A percentile compares a stretch with the other conserved stretches of the same genome.
phyloP scores from a whole-genome alignment of 306 rosid species.

The Cicer chorassanicum region DNA sequence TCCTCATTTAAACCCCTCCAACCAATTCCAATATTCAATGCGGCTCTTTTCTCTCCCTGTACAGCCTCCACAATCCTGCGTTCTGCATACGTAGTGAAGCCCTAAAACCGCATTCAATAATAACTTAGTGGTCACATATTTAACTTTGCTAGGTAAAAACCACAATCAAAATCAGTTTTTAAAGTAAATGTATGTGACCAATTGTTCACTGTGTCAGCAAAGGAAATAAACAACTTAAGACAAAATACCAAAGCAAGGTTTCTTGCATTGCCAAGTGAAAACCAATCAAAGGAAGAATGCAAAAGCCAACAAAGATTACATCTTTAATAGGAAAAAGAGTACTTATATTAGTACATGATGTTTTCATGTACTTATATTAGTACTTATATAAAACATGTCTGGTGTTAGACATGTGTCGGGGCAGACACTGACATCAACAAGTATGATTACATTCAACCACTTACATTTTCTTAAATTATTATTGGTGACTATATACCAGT shows the following conservation, averaged over 20 bases:
- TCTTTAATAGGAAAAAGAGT: neutral
- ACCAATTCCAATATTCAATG: conserved; percentile 80
- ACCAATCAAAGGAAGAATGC: conserved; percentile 16
- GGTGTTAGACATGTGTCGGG: too few species aligned
- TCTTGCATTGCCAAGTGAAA: conserved; percentile 18
- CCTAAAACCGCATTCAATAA: conserved; percentile 55
- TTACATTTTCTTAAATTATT: too few species aligned
- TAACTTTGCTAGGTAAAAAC: neutral
- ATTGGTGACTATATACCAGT: too few species aligned
- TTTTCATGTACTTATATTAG: neutral
- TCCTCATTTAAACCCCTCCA: conserved; percentile 82
- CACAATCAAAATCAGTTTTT: neutral
- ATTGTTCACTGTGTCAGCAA: neutral
- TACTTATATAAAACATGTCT: too few species aligned
- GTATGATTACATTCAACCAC: too few species aligned
- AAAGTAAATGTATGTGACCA: conserved; percentile 6
- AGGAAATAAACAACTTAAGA: neutral
- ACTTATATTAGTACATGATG: neutral
- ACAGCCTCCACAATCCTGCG: conserved; percentile 93
- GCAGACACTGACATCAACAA: too few species aligned
- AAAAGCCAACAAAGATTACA: neutral
- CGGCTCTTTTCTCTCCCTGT: conserved; percentile 84
- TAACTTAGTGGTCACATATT: conserved; percentile 1
- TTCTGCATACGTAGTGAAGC: conserved; percentile 91
- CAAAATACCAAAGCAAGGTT: neutral